These are phyloP conservation scores for Eucalyptus regnans DNA, from an alignment of 345 rosid genomes.

Conservation along the genomic window DNA sequence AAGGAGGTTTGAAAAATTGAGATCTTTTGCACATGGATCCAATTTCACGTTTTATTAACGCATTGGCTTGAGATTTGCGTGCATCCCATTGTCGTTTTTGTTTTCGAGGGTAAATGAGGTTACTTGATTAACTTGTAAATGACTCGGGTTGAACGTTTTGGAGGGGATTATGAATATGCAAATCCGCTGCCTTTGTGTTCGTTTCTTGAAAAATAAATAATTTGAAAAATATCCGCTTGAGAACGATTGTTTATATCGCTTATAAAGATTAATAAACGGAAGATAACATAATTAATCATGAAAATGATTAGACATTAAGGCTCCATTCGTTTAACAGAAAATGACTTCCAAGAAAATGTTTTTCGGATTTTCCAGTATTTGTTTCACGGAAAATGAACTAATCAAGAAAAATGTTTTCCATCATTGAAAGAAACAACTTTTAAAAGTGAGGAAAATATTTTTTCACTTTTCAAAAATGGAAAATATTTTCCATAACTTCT, in stretches of 20 bases:
- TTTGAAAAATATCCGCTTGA: neutral
- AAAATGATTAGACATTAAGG: too few relatives aligned
- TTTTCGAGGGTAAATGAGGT: neutral
- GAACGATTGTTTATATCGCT: neutral
- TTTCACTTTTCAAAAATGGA: too few relatives aligned
- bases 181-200: neutral
- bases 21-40: neutral
- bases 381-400: too few relatives aligned
- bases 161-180: neutral
- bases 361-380: too few relatives aligned
- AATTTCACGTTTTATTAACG: neutral
- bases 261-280: neutral
- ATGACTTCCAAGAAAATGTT: too few relatives aligned
- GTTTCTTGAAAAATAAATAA: neutral
- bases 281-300: neutral
- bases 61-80: neutral
- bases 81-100: neutral
- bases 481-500: too few relatives aligned
- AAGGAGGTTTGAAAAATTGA: neutral
- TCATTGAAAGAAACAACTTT: too few relatives aligned
- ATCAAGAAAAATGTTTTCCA: too few relatives aligned
- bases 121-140: neutral
- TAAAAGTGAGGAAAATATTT: too few relatives aligned
- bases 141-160: neutral
- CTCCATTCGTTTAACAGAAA: too few relatives aligned